Evolutionary conservation across 306 rosid genomes (phyloP), one percentile per base, ranked within the genome.

Genomic region (Gastrolobium bilobum): DNA sequence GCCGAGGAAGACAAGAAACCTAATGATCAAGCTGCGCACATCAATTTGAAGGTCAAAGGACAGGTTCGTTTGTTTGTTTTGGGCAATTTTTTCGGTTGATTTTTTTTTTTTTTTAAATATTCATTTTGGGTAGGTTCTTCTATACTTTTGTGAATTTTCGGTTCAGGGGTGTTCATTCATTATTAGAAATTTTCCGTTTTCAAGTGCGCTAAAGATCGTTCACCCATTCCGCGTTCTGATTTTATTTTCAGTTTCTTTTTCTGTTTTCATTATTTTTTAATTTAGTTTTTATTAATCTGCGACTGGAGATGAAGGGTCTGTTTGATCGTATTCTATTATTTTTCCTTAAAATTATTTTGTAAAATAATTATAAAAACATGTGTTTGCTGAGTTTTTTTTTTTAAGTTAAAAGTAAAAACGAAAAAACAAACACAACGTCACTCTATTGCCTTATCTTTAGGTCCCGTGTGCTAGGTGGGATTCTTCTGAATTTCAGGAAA

Each of bases 1-100:
- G 81, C 80, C 7, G 93, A 90, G 76, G 95, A 90, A 74, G 97
- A 92, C 63, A 92, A 86, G 90, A 92, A 92, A 78, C 95, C 93
- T 34, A 80, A 69, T 40, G 90, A 86, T 75, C 92, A 88, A 72
- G 20, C 82, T 0, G 86, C 85, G 7, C 94, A 89, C 85, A 90
- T 93, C 88, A 86, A 89, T 53, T 82, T 93, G 68, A 93, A 90
- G 82, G 97, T 93, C 76, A 90, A 90, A 76, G 90, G 96, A 59
- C 96, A 93, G 96, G 97, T 93, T 79, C 66, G 38, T 73, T 42
- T 79, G 14, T 7, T 6, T 7, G 9, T 51, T 14, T 38, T 20
- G 9, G 3, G 2, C 8, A 2, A 39, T 29, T 76, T 63, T 31
- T 7, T 57, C 10, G 1, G 7, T 6, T 40, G 4, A 31, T 40